Base-by-base conservation (phyloP, 306 rosid species). In the Dryas octopetala region DNA sequence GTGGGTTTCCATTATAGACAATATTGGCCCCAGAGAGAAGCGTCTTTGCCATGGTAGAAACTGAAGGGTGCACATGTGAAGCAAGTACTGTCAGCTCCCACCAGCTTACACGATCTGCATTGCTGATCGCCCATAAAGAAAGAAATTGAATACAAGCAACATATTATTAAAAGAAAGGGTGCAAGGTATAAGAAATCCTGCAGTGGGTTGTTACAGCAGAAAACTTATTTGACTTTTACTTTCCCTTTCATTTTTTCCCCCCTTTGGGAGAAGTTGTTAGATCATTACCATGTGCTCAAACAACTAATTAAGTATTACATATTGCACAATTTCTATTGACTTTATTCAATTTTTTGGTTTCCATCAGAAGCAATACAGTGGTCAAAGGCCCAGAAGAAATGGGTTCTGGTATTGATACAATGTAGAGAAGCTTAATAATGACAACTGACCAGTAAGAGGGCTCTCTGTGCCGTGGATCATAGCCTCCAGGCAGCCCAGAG, bases 51-150 rank as follows among this genome's bases (percentile, higher is more conserved):
- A 90, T 90, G 48, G 91, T 92, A 46, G 99, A 80, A 67, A 95
- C 99, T 10, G 99, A 92, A 16, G 97, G 99, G 79, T 95, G 97
- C 66, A 87, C 87, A 77, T 92, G 97, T 28, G 97, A 92, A 76
- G 99, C 96, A 64, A 95, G 96, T 45, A 86, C 96, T 49, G 85
- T 63, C 64, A 92, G 84, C 88, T 95, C 99, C 97, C 97, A 90
- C 98, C 99, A 95, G 80, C 98, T 92, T 60, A 79, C 96, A 44
- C 72, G 88, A 68, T 95, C 96, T 11, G 93, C 99, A 74, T 95
- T 95, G 85, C 99, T 95, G 93, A 82, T 64, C 54, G 16, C 44
- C 68, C 71, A 49, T 7, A 68, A 16, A 28, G 11, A 44, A 44
- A n/a, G 53, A 15, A 58, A 68, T 4, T 26, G 17, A 44, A 43